phyloP scores from a whole-genome alignment of 2,329 filamentous ascomycete genomes.

The Microdochium paspali region DNA sequence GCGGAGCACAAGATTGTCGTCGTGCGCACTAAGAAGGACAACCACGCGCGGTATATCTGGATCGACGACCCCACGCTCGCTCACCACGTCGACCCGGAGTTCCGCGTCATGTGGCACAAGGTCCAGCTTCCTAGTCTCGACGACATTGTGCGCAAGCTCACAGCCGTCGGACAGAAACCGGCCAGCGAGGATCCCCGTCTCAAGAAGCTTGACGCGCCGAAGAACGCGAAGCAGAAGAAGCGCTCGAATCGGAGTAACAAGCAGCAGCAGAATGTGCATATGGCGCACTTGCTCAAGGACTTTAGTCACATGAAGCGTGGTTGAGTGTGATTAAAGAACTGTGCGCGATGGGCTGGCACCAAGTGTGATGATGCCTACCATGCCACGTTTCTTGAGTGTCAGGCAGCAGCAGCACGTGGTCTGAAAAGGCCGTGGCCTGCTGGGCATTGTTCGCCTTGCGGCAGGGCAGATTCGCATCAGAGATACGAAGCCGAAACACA shows the following conservation, averaged over 20 bases:
- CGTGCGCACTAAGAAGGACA: conserved; percentile 86
- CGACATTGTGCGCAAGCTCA: conserved; percentile 68
- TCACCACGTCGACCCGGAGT: conserved; percentile 71
- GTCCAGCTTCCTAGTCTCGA: conserved; percentile 67
- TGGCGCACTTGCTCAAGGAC: conserved; percentile 73
- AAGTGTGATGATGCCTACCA: too few relatives aligned
- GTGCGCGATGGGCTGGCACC: too few relatives aligned
- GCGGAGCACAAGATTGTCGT: conserved; percentile 71
- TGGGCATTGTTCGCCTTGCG: too few relatives aligned
- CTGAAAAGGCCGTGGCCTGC: too few relatives aligned
- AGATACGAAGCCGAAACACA: too few relatives aligned
- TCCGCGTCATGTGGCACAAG: conserved; percentile 74
- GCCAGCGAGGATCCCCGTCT: conserved; percentile 68
- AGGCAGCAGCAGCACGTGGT: too few relatives aligned
- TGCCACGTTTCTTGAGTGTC: too few relatives aligned
- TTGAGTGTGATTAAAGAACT: background rate
- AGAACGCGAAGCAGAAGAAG: conserved; percentile 67
- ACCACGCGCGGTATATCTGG: conserved; percentile 79
- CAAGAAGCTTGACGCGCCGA: conserved; percentile 44
- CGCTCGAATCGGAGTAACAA: conserved; percentile 55
- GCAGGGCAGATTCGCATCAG: too few relatives aligned
- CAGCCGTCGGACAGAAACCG: conserved; percentile 71
- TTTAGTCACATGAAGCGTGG: conserved; percentile 37
- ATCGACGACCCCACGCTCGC: conserved; percentile 73
- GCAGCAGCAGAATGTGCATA: conserved; percentile 82